Base-by-base conservation (phyloP, 2,329 filamentous ascomycete genomes). In the Colletotrichum ledebouriae region DNA sequence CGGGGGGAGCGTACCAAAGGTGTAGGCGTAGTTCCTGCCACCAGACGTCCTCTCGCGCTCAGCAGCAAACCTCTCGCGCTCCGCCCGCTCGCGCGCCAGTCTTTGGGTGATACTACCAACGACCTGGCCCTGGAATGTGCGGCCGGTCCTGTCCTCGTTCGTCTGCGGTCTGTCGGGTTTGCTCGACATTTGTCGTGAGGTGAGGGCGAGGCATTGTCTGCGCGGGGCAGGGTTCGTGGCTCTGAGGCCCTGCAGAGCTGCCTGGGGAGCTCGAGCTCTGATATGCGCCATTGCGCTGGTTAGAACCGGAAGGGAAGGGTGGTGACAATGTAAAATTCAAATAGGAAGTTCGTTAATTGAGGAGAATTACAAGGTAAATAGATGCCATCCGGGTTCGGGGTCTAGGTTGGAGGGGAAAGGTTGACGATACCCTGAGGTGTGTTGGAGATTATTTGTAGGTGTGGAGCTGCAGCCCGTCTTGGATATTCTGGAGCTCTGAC, bases 121-220 rank as follows among this genome's bases (percentile, higher is more conserved):
- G 73, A 90, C 82, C 78, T 89, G 87, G 20, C 86, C 86, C 73
- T 86, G 84, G 74, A 89, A 90, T 3, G 81, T 78, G 53, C 81
- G 72, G 15, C 78, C 80, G 29, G 76, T 73, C 73, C 75, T 81
- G 71, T 76, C 72, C 72, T 82, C 80, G 64, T 80, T 81, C 60
- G 72, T 67, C 12, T 59, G 33, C 56, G 70, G 71, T 46, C 63
- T 57, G 11, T 70, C 69, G 42, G 67, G 59, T 34, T 73, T 74
- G 63, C 73, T 76, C 20, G 77, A 71, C 63, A 72, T 69, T 9
- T 63, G 63, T 41, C 69, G 57, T 12, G 56, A 41, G 50, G 46
- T 22, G 33, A 71, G 61, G 53, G 69, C 69, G 56, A 67, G 58
- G 55, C 63, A 67, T 53, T 37, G 67, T 22, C 42, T 37, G 49